phyloP scores from a whole-genome alignment of 2,329 filamentous ascomycete species.

The Aspergillus melleus region DNA sequence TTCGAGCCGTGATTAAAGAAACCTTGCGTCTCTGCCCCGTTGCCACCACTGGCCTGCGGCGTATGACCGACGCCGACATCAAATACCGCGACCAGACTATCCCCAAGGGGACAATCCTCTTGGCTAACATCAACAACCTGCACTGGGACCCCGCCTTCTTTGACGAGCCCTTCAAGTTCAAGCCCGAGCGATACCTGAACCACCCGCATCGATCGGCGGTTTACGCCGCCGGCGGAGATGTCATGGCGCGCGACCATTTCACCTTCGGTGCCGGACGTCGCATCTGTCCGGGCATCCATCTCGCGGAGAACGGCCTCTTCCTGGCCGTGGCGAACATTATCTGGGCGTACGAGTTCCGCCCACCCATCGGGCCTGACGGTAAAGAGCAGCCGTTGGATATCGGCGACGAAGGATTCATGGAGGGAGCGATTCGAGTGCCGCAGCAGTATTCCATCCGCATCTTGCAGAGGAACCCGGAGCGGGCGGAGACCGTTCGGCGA shows the following conservation, averaged over 20 bases:
- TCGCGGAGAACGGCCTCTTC: not conserved
- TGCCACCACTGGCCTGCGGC: not conserved
- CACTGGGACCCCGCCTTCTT: not conserved
- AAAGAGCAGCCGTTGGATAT: not conserved
- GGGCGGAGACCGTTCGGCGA: not conserved
- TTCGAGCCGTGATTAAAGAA: slow-evolving; percentile 2
- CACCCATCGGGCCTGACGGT: not conserved
- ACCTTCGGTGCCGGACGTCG: not conserved
- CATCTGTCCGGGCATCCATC: not conserved
- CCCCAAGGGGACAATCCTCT: not conserved
- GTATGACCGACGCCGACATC: not conserved
- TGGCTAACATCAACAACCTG: not conserved
- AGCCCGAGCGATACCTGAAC: not conserved
- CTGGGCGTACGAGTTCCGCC: not conserved
- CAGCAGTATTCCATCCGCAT: not conserved
- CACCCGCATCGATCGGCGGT: not conserved
- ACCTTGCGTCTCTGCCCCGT: not conserved
- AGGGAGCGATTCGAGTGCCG: not conserved
- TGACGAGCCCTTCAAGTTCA: not conserved
- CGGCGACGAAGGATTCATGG: not conserved
- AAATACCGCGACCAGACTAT: not conserved
- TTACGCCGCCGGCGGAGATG: not conserved
- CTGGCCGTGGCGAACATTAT: not conserved
- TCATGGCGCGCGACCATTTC: slow-evolving; percentile 1
- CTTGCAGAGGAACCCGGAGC: not conserved